These are phyloP conservation scores for Mrakiaceae sp. DNA, from an alignment of 1,284 basidiomycete species.

Conservation along the genomic window DNA sequence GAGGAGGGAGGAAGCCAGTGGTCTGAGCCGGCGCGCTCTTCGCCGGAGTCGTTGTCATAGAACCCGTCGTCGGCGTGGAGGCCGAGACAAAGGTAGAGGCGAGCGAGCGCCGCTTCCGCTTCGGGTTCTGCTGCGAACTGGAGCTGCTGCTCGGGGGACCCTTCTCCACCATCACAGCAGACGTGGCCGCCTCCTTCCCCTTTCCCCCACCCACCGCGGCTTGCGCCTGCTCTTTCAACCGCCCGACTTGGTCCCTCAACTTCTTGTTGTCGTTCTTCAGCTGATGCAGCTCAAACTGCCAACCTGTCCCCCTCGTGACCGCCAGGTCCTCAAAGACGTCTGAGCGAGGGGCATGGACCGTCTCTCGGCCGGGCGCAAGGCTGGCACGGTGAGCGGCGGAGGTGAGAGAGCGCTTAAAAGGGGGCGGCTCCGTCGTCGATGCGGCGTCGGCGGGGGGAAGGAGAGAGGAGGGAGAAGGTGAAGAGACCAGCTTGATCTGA, in stretches of 20 bases:
- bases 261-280: conserved; percentile 61
- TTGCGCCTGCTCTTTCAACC: too few relatives aligned
- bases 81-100: not conserved
- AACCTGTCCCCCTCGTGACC: conserved; percentile 53
- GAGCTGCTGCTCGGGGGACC: not conserved
- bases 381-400: conserved; percentile 10
- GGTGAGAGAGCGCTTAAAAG: not conserved
- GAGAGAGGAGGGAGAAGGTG: not conserved
- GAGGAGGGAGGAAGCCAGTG: not conserved
- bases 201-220: conserved; percentile 24
- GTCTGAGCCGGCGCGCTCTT: not conserved
- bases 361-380: conserved; percentile 20
- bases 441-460: conserved; percentile 8
- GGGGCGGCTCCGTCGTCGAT: not conserved
- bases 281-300: conserved; percentile 88
- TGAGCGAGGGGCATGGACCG: conserved; percentile 27
- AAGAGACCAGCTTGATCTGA: conserved; percentile 24
- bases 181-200: not conserved
- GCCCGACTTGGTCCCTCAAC: conserved; percentile 53
- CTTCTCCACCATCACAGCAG: not conserved
- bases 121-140: not conserved
- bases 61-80: not conserved
- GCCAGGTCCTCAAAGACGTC: conserved; percentile 67
- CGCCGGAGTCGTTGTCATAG: not conserved
- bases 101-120: conserved; percentile 3